phyloP scores from a whole-genome alignment of 2,329 filamentous ascomycete genomes.

The Trichothecium sympodiale region DNA sequence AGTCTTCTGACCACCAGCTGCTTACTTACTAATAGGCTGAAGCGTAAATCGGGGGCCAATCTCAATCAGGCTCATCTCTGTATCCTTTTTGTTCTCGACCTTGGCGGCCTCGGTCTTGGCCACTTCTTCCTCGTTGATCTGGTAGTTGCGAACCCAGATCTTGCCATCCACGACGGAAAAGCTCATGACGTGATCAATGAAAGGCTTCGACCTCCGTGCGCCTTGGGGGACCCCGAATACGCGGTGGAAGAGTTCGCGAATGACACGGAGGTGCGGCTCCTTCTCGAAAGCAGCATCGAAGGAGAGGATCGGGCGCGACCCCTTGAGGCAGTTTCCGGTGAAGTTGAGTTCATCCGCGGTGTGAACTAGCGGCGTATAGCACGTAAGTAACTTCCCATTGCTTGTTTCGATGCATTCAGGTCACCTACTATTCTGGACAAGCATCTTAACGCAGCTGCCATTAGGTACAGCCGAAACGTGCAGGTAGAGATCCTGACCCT shows the following conservation, averaged over 20 bases:
- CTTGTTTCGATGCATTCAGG: background rate
- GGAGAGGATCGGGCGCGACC: constrained; percentile 78
- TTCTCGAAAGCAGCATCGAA: constrained; percentile 83
- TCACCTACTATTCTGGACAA: constrained; percentile 61
- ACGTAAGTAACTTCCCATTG: constrained; percentile 11
- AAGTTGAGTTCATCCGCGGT: constrained; percentile 97
- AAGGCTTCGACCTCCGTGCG: constrained; percentile 84
- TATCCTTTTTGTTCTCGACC: constrained; percentile 31
- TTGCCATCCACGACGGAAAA: constrained; percentile 88
- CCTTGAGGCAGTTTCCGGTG: constrained; percentile 92
- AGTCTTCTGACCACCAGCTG: too few relatives aligned
- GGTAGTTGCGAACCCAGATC: constrained; percentile 93
- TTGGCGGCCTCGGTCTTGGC: constrained; percentile 30
- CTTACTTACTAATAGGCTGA: constrained; percentile 58
- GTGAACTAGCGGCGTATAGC: constrained; percentile 48
- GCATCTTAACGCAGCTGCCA: constrained; percentile 51
- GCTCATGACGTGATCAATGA: constrained; percentile 88
- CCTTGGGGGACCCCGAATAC: constrained; percentile 87
- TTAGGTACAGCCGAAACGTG: constrained; percentile 88
- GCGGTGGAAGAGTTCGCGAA: constrained; percentile 84
- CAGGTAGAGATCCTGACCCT: constrained; percentile 87
- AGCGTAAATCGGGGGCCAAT: constrained; percentile 89
- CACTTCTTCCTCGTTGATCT: constrained; percentile 76
- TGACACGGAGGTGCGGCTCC: constrained; percentile 66
- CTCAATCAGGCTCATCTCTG: constrained; percentile 65